Base-by-base conservation (phyloP, 768 basidiomycete genomes). In the Lactifluus piperatus region DNA sequence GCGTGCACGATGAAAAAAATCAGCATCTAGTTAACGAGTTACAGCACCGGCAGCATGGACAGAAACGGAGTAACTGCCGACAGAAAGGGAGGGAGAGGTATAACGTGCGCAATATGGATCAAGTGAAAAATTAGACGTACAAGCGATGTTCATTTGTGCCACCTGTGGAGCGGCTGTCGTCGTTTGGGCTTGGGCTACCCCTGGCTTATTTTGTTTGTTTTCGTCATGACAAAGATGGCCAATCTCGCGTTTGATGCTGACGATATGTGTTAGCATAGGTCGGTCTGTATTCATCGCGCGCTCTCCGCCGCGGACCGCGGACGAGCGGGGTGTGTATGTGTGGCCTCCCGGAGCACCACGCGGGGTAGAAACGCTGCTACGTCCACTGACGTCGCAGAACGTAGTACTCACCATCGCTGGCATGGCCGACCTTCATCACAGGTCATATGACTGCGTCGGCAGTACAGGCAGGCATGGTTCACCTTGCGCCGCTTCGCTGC, bases 171-270 rank as follows among this genome's bases (percentile, higher is more conserved):
- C 37, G 7, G 74, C 34, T 11, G 72, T 44, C 20, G 70, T 18
- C 0, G 70, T 50, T 57, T 70, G 69, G 36, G 77, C 75, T 60
- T 83, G 52, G 4, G 39, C 5, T 1, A 24, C 84, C 9, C 78
- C 78, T 44, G 1, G 53, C 26, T 58, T 63, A 32, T 64, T 60
- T 1, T 78, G 77, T 49, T 83, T 78, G 58, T 81, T 81, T 68
- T 94, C 92, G 70, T 95, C 94, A 65, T 91, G 88, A 68, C 94
- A 97, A 14, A 95, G 77, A 74, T 97, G 92, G 0, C 92, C 91
- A 61, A 97, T 97, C 71, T 97, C 94, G 39, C 95, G 84, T 71
- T 97, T 97, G 67, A 97, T 91, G 67, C 94, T 94, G 66, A 50
- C 30, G 26, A 53, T 26, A 29, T 50, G 43, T 59, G 36, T 41